Evolutionary conservation across 352 stramenopile species (phyloP), one percentile per base, ranked within the genome.

Genomic region (Phytophthora macrochlamydospora): DNA sequence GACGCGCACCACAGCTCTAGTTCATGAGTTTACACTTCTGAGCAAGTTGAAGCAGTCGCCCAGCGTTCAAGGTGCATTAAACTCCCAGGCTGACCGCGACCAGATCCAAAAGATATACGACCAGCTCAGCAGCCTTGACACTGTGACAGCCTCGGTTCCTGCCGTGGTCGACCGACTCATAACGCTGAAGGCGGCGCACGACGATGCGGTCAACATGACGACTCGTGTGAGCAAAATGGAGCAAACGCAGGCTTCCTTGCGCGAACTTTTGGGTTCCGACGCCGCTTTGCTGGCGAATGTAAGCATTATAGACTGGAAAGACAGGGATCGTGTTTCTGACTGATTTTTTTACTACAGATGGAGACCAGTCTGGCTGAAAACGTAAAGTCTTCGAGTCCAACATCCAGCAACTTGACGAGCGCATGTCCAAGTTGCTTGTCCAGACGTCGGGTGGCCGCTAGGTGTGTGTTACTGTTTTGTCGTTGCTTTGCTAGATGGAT

Each of bases 1-100:
- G 69, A 82, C 78, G 32, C 87, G 87, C 38, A 91, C 86, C 5
- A 87, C 83, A 1, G 85, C 84, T 43, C 75, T 95, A 1, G 71
- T 93, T 56, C 83, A 93, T 58, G 83, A 95, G 29, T 82, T 95
- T 45, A 89, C 79, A 38, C 63, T 92, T 42, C 74, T 95, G 4
- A 83, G 81, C 56, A 95, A 95, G 67, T 69, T 95, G 18, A 91
- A 92, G 24, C 85, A 95, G 56, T 82, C 81, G 8, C 70, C 81
- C 38, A 74, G 73, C 52, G 82, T 90, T 4, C 81, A 92, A 51
- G 72, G 69, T 18, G 72, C 78, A 5, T 68, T 93, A 31, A 76
- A 78, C 37, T 78, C 79, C 5, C 81, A 89, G 50, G 75, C 82
- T 33, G 87, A 92, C 32, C 75, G 73, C 31, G 76, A 89, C 9